These are phyloP conservation scores for Xerocomellus intermedius DNA, from an alignment of 768 basidiomycete genomes.

Conservation along the genomic window DNA sequence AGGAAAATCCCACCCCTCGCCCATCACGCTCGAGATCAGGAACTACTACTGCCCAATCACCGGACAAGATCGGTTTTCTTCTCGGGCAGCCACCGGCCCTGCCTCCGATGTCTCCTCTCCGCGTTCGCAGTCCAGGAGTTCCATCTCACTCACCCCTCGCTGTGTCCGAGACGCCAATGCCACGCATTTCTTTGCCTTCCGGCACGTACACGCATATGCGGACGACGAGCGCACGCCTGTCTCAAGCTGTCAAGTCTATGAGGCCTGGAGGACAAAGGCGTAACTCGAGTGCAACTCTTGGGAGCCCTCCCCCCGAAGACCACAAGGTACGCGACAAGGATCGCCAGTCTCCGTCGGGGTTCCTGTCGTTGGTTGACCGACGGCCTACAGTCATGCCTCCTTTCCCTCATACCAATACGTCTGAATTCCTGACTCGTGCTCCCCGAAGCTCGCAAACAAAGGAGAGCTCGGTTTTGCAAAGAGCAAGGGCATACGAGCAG, in stretches of 20 bases:
- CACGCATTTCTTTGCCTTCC: conserved; percentile 13
- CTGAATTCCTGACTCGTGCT: conserved; percentile 11
- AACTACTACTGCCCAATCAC: conserved; percentile 7
- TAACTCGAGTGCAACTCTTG: conserved; percentile 7
- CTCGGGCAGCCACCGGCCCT: conserved; percentile 4
- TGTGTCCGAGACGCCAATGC: conserved; percentile 21
- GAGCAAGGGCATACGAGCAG: conserved; percentile 29
- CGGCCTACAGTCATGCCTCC: conserved; percentile 2
- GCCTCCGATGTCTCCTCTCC: conserved; percentile 15
- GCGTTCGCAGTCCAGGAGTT: conserved; percentile 16
- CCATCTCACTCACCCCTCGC: conserved; percentile 12
- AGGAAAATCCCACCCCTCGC: not conserved
- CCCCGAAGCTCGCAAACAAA: conserved; percentile 8
- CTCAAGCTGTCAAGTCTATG: conserved; percentile 26
- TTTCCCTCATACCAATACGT: not conserved
- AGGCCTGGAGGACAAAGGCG: conserved; percentile 20
- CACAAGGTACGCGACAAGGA: conserved; percentile 11
- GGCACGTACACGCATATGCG: conserved; percentile 13
- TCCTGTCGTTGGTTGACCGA: conserved; percentile 18
- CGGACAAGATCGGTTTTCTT: conserved; percentile 3
- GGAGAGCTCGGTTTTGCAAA: conserved; percentile 32
- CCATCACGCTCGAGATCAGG: conserved; percentile 19
- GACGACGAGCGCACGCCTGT: conserved; percentile 19
- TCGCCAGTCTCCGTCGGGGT: conserved; percentile 5
- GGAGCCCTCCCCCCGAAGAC: conserved; percentile 1